These are phyloP conservation scores for Echria macrotheca DNA, from an alignment of 495 filamentous ascomycete species.

Conservation along the genomic window DNA sequence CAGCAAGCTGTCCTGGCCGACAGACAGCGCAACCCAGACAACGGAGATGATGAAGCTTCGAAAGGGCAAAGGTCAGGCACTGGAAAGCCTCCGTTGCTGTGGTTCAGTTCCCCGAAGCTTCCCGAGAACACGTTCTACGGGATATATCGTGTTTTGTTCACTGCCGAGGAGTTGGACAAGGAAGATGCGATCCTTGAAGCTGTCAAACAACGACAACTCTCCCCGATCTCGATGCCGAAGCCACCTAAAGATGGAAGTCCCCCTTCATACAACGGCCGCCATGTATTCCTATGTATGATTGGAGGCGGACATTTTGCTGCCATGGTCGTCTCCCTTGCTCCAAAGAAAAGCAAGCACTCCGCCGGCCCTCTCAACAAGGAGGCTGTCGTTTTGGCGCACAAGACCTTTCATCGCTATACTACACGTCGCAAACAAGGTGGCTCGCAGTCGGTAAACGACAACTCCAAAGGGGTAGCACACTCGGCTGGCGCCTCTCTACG, in stretches of 20 bases:
- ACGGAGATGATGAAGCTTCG: constrained; percentile 36
- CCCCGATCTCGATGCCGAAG: constrained; percentile 53
- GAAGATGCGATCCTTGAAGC: constrained; percentile 58
- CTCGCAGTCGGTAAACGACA: constrained; percentile 86
- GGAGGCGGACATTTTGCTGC: constrained; percentile 96
- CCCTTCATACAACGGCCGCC: constrained; percentile 55
- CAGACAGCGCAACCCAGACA: constrained; percentile 20
- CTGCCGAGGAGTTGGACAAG: constrained; percentile 59
- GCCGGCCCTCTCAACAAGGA: constrained; percentile 67
- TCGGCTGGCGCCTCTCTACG: constrained; percentile 86
- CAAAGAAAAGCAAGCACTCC: constrained; percentile 63
- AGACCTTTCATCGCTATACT: constrained; percentile 96
- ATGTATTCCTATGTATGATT: constrained; percentile 97
- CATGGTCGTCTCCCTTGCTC: constrained; percentile 86
- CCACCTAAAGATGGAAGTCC: constrained; percentile 45
- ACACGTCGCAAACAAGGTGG: constrained; percentile 95
- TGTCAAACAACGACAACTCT: constrained; percentile 68
- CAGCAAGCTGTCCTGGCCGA: constrained; percentile 70
- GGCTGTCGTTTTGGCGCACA: constrained; percentile 83
- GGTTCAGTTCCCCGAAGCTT: constrained; percentile 72
- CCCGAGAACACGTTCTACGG: constrained; percentile 77
- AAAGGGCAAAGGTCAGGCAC: constrained; percentile 44
- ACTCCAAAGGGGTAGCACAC: constrained; percentile 84
- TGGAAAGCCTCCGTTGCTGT: constrained; percentile 73
- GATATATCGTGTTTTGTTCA: constrained; percentile 80